A percentile compares a stretch with the other conserved stretches of the same genome.
These are phyloP conservation scores for Gremmenia infestans DNA, from an alignment of 2,329 filamentous ascomycete species.

Conservation along the genomic window DNA sequence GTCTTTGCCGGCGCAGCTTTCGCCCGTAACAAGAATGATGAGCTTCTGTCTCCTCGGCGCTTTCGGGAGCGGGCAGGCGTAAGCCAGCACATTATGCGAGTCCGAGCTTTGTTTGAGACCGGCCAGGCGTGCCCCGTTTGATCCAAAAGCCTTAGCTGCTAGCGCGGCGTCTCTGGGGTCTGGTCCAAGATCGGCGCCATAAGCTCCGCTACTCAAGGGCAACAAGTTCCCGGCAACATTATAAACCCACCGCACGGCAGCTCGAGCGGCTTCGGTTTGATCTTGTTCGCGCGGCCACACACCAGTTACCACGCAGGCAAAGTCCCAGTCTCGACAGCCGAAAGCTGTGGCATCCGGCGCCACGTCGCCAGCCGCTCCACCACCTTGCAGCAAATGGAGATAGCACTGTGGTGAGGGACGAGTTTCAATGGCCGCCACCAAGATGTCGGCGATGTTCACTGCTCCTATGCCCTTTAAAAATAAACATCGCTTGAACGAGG, in stretches of 20 bases:
- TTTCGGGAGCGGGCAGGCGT: conserved; percentile 49
- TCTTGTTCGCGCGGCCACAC: conserved; percentile 54
- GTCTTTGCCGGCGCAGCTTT: conserved; percentile 54
- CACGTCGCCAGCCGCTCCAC: conserved; percentile 45
- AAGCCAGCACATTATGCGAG: conserved; percentile 46
- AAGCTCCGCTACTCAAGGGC: conserved; percentile 46
- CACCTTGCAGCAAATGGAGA: conserved; percentile 57
- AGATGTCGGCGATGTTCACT: conserved; percentile 28
- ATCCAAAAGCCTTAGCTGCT: conserved; percentile 51
- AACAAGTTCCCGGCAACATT: conserved; percentile 42
- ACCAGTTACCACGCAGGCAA: conserved; percentile 58
- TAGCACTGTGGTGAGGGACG: conserved; percentile 44
- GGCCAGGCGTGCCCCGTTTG: conserved; percentile 44
- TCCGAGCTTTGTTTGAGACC: conserved; percentile 47
- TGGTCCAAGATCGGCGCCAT: conserved; percentile 58
- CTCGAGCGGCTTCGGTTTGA: conserved; percentile 35
- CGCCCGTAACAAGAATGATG: conserved; percentile 47
- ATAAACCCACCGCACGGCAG: conserved; percentile 52
- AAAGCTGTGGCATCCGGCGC: conserved; percentile 47
- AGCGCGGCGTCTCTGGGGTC: conserved; percentile 52
- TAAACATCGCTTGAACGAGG: conserved; percentile 59
- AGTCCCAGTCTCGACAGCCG: conserved; percentile 59
- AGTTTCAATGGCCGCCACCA: conserved; percentile 42
- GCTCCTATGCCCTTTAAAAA: conserved; percentile 48
- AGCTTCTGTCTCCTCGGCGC: conserved; percentile 35